Base-by-base conservation (phyloP, 2,329 filamentous ascomycete genomes). In the Didymella exigua region DNA sequence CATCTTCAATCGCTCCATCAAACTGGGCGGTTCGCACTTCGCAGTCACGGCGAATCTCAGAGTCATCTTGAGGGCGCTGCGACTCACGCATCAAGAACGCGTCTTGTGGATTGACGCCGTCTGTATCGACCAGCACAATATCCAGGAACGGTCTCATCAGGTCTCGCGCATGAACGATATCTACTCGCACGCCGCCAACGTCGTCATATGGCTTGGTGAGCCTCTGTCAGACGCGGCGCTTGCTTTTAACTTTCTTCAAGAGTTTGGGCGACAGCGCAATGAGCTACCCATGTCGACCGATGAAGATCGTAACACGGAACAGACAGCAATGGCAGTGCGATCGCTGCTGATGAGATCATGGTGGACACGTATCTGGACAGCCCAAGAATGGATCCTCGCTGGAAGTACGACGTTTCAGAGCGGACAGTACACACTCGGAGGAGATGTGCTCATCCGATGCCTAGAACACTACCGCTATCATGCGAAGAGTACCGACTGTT, bases 71-170 rank as follows among this genome's bases (percentile, higher is more conserved):
- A 45, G 53, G 44, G 38, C 49, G 13, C 30, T 60, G 7, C 54
- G 54, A 16, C 21, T 49, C 18, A 21, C 30, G 11, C 18, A 31
- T 11, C 38, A 31, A 24, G 41, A 46, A 14, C 50, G 58, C 7
- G n/a, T 41, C 13, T 19, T 61, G 3, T 61, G 58, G 55, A 42
- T 61, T 0, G 58, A 61, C 27, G 58, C 55, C 3, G 21, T 61
- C 11, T 61, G 51, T 11, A 61, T 61, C 23, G 45, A 61, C 29
- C 58, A 61, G 27, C 34, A 54, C 26, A 54, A 49, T n/a, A 13
- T 44, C 9, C 31, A 26, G 5, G 51, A 54, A 16, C 51, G 51
- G 7, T 48, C 38, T 19, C 51, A 54, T 34, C 51, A 54, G 16
- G 51, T 54, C 14, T 49, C 44, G 23, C 19, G 40, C 5, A 54